phyloP scores from a whole-genome alignment of 2,329 filamentous ascomycete species.

The Bipolaris sorokiniana region DNA sequence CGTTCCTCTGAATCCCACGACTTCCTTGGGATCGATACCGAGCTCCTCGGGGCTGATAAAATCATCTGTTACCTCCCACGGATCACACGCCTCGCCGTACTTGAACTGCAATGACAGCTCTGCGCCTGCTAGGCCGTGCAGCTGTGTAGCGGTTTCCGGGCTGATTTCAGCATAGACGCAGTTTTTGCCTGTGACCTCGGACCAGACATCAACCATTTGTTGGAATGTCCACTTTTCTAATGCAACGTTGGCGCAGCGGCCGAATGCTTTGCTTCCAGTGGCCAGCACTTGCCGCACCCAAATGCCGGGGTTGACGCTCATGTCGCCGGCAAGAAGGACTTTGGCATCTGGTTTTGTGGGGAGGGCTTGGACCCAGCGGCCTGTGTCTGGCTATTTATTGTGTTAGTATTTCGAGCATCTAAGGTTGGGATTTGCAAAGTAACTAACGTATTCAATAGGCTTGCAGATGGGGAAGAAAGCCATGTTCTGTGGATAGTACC shows the following conservation, averaged over 20 bases:
- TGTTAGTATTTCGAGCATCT: neutral
- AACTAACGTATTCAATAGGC: constrained; percentile 32
- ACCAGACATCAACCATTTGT: constrained; percentile 35
- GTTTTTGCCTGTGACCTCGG: constrained; percentile 37
- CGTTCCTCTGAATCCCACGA: constrained; percentile 30
- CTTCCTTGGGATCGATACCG: constrained; percentile 32
- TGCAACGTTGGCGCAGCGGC: constrained; percentile 36
- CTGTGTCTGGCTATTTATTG: constrained; percentile 17
- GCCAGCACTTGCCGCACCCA: constrained; percentile 39
- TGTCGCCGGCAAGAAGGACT: constrained; percentile 36
- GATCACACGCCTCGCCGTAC: constrained; percentile 36
- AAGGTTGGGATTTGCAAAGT: no score
- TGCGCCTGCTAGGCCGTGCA: constrained; percentile 30
- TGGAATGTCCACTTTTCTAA: constrained; percentile 36
- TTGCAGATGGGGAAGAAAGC: constrained; percentile 35
- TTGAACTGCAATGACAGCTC: constrained; percentile 37
- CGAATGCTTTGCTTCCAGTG: constrained; percentile 22
- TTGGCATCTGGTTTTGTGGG: constrained; percentile 33
- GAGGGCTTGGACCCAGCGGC: constrained; percentile 32
- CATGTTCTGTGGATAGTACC: constrained; percentile 42
- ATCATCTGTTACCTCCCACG: constrained; percentile 31
- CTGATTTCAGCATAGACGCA: constrained; percentile 32
- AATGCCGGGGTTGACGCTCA: constrained; percentile 36
- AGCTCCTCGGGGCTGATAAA: constrained; percentile 34
- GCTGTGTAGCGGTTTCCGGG: constrained; percentile 13